A percentile compares a stretch with the other conserved stretches of the same genome.
Evolutionary conservation across 768 basidiomycete genomes (phyloP).

Genomic region (Lactarius hatsudake): DNA sequence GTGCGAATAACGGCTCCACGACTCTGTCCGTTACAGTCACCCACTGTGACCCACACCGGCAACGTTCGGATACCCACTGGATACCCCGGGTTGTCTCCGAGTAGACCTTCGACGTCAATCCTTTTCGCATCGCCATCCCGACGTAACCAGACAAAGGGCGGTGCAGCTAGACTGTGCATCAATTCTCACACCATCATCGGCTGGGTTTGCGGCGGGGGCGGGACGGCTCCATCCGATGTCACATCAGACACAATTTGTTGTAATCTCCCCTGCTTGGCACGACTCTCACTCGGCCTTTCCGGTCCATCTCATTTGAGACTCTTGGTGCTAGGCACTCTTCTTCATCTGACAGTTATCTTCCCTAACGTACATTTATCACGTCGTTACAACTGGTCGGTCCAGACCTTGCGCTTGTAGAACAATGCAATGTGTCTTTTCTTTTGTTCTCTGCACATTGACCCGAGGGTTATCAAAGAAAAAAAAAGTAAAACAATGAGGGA

Average conservation of each 20-base stretch:
- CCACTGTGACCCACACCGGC: too few relatives aligned
- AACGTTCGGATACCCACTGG: too few relatives aligned
- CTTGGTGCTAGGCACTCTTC: slow-evolving; percentile 9
- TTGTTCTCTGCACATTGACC: background rate
- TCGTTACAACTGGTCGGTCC: background rate
- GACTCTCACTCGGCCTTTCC: background rate
- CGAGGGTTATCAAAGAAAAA: background rate
- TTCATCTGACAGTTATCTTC: background rate
- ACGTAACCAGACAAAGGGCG: background rate
- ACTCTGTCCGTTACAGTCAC: too few relatives aligned
- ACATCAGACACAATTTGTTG: slow-evolving; percentile 2
- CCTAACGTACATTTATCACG: slow-evolving; percentile 15
- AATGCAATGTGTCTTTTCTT: slow-evolving; percentile 1
- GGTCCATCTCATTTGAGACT: slow-evolving; percentile 13
- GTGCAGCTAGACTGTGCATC: background rate
- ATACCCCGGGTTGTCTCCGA: too few relatives aligned
- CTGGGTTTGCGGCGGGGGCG: background rate
- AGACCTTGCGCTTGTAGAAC: slow-evolving; percentile 8
- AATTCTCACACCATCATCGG: slow-evolving; percentile 11
- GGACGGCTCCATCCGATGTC: slow-evolving; percentile 6
- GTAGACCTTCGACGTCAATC: background rate
- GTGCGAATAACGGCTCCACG: background rate
- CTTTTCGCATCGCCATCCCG: background rate
- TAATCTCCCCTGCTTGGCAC: background rate
- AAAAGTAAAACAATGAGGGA: slow-evolving; percentile 5